Base-by-base conservation (phyloP, 164 flowering plant species). In the Protea cynaroides region DNA sequence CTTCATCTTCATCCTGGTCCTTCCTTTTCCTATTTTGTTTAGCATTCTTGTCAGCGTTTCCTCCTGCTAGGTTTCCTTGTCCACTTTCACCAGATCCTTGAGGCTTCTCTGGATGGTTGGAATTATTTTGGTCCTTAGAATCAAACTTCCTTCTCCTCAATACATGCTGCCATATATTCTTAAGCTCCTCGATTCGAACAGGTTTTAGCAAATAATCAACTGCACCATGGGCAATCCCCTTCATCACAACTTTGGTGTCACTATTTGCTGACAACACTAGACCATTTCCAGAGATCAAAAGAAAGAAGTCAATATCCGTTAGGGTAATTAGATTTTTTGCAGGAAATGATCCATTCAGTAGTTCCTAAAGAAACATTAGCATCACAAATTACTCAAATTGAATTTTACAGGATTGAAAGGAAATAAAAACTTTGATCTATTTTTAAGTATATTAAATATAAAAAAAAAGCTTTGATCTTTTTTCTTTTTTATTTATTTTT, bases 81-180 rank as follows among this genome's bases (percentile, higher is more conserved):
- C 74, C 81, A 25, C 71, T 75, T 66, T 79, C 84, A 53, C 69
- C 74, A 47, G 34, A 24, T 59, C 72, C 85, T 50, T 64, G 63
- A 65, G 63, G 13, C 65, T 72, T 80, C 34, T 78, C 77, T 23
- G 18, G 38, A 53, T 67, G 73, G 22, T 76, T 72, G 50, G 66
- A 68, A 65, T 59, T 65, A 24, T 58, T 77, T 17, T 59, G 65
- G 59, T 78, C 83, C 72, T 73, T 83, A 4, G 80, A 18, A 49
- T 82, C 81, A 55, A 59, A 17, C 71, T 81, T 88, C 75, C 77
- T 86, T 74, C 67, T 87, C 71, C 97, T 76, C 29, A 94, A 61
- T 8, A 94, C 96, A 76, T 94, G 98, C 69, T 94, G 98, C 98
- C 98, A 94, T 61, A 94, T 87, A 72, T 90, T 94, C 75, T 78